Percentiles rank a stretch among this genome's conserved stretches.
These are phyloP conservation scores for Aspergillus pseudoviridinutans DNA, from an alignment of 2,329 filamentous ascomycete genomes.

Conservation along the genomic window DNA sequence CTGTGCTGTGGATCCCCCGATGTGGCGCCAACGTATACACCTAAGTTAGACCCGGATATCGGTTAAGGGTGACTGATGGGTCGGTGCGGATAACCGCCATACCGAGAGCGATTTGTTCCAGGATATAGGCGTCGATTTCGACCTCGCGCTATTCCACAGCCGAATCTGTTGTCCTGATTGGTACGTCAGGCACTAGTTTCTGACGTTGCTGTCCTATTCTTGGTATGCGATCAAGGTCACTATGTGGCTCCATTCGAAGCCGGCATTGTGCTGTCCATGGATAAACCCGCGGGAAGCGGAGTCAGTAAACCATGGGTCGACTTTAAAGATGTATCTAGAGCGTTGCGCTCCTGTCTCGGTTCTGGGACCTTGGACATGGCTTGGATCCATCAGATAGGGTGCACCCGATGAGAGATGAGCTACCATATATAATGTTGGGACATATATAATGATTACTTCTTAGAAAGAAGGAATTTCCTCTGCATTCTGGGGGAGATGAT, in stretches of 20 bases:
- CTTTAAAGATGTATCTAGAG: neutral
- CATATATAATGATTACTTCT: too few species aligned
- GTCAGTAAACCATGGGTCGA: constrained; percentile 19
- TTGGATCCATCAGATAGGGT: neutral
- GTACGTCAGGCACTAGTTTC: neutral
- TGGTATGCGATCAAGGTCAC: too few species aligned
- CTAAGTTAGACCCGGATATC: too few species aligned
- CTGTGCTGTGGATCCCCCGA: too few species aligned
- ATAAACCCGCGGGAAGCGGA: constrained; percentile 14
- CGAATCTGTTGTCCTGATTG: neutral
- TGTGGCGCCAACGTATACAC: too few species aligned
- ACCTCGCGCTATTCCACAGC: neutral
- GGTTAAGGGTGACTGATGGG: too few species aligned
- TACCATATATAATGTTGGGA: neutral
- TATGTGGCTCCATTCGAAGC: neutral
- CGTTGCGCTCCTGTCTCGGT: neutral
- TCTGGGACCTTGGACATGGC: constrained; percentile 41
- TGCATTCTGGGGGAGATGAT: neutral
- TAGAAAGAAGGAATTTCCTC: neutral
- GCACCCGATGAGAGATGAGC: neutral
- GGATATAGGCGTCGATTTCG: too few species aligned
- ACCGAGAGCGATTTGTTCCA: too few species aligned
- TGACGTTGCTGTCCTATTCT: neutral
- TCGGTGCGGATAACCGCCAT: too few species aligned
- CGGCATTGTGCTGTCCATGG: constrained; percentile 10